Evolutionary conservation across 257 asterid genomes (phyloP).

Genomic region (Petunia secreta): DNA sequence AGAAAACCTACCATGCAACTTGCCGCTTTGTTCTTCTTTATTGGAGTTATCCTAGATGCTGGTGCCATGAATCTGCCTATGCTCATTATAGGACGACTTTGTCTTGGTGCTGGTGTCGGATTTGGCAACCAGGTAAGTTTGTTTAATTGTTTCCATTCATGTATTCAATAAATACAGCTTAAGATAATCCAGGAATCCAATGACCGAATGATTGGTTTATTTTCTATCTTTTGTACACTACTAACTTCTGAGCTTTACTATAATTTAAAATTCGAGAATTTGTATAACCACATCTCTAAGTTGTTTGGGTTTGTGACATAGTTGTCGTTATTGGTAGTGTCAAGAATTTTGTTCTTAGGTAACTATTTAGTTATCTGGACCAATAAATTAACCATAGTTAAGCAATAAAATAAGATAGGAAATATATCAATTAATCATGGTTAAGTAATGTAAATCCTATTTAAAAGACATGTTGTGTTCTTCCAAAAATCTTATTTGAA

Average conservation of each 20-base stretch:
- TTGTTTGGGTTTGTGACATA: too few relatives aligned
- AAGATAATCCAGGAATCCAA: too few relatives aligned
- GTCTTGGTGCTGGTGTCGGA: conserved; percentile 39
- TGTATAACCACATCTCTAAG: too few relatives aligned
- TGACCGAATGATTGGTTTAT: not conserved
- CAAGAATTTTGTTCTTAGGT: too few relatives aligned
- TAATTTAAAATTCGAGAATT: too few relatives aligned
- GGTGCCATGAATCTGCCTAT: conserved; percentile 20
- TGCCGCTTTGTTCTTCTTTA: conserved; percentile 29
- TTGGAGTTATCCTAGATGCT: conserved; percentile 33
- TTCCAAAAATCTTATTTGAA: not conserved
- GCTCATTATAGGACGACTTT: conserved; percentile 35
- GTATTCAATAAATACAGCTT: too few relatives aligned
- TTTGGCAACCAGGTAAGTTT: conserved; percentile 38
- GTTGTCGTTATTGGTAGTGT: too few relatives aligned
- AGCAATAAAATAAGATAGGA: too few relatives aligned
- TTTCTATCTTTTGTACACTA: not conserved
- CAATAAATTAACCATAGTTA: too few relatives aligned
- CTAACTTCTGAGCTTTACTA: too few relatives aligned
- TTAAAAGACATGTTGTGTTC: not conserved
- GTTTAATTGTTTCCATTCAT: too few relatives aligned
- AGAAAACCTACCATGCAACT: conserved; percentile 36
- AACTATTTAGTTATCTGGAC: too few relatives aligned
- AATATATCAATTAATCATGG: not conserved
- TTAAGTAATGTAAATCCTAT: not conserved